These are phyloP conservation scores for Periconia sp. DNA, from an alignment of 2,329 filamentous ascomycete genomes.

Conservation along the genomic window DNA sequence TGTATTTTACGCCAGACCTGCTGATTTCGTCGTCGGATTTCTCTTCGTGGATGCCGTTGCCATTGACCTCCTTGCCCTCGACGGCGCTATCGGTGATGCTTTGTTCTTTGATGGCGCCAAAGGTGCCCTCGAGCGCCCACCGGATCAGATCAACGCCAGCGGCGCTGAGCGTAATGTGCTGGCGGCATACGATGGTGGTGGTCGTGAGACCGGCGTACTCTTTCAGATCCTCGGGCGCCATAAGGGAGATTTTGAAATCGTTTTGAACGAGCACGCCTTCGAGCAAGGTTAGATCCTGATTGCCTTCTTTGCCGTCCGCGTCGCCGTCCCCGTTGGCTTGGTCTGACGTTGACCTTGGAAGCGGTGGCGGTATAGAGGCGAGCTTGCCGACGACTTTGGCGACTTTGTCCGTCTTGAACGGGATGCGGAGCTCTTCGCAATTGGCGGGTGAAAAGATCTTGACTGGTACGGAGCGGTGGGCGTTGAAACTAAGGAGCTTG, in stretches of 20 bases:
- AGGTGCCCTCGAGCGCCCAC: slow-evolving; percentile 93
- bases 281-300: slow-evolving; percentile 59
- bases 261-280: slow-evolving; percentile 94
- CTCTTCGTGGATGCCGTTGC: slow-evolving; percentile 48
- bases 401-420: slow-evolving; percentile 92
- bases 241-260: slow-evolving; percentile 94
- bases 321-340: slow-evolving; percentile 26
- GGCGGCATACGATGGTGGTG: slow-evolving; percentile 89
- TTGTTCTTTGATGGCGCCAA: slow-evolving; percentile 69
- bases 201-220: slow-evolving; percentile 98
- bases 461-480: slow-evolving; percentile 74
- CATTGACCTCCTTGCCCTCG: slow-evolving; percentile 40
- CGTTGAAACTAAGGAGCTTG: slow-evolving; percentile 89
- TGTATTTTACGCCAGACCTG: slow-evolving; percentile 57
- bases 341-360: slow-evolving; percentile 37
- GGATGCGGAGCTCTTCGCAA: slow-evolving; percentile 91
- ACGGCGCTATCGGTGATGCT: slow-evolving; percentile 32
- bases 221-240: slow-evolving; percentile 93
- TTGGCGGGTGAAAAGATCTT: slow-evolving; percentile 95
- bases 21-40: slow-evolving; percentile 67
- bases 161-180: slow-evolving; percentile 82
- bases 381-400: slow-evolving; percentile 96
- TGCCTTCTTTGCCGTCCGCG: slow-evolving; percentile 21
- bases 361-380: slow-evolving; percentile 74
- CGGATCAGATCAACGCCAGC: slow-evolving; percentile 88